phyloP scores from a whole-genome alignment of 768 basidiomycete genomes.

The Mycena filopes region DNA sequence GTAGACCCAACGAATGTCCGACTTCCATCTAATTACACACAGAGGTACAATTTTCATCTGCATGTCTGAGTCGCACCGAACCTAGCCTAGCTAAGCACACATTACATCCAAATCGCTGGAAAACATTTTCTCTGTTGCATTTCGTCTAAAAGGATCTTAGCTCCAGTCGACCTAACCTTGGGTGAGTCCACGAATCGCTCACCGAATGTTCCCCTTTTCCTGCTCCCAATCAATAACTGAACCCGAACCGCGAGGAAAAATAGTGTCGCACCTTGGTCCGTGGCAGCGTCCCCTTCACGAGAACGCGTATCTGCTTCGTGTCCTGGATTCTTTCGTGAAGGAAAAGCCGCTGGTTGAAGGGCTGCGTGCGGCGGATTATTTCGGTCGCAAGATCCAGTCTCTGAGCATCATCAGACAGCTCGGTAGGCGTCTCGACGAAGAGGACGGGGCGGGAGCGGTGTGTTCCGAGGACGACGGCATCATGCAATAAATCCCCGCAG shows the following conservation, averaged over 20 bases:
- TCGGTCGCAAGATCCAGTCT: background rate
- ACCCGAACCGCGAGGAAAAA: background rate
- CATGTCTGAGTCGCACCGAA: too few species aligned
- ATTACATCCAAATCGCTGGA: background rate
- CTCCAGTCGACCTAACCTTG: background rate
- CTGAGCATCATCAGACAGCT: background rate
- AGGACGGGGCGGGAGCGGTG: background rate
- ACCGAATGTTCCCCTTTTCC: too few species aligned
- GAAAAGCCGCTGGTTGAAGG: conserved; percentile 1
- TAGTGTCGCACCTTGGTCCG: background rate
- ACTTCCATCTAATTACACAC: too few species aligned
- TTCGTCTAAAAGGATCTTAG: background rate
- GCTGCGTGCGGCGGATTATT: background rate
- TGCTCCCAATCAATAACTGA: too few species aligned
- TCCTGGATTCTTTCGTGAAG: background rate
- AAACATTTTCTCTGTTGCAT: background rate
- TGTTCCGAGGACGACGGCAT: conserved; percentile 1
- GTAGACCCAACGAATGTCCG: too few species aligned
- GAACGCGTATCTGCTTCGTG: background rate
- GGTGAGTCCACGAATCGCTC: background rate
- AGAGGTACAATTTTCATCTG: too few species aligned
- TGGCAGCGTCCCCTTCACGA: background rate
- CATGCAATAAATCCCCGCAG: background rate
- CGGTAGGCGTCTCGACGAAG: background rate
- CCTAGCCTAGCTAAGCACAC: background rate